phyloP scores from a whole-genome alignment of 768 basidiomycete genomes.

The Tremella yokohamensis region DNA sequence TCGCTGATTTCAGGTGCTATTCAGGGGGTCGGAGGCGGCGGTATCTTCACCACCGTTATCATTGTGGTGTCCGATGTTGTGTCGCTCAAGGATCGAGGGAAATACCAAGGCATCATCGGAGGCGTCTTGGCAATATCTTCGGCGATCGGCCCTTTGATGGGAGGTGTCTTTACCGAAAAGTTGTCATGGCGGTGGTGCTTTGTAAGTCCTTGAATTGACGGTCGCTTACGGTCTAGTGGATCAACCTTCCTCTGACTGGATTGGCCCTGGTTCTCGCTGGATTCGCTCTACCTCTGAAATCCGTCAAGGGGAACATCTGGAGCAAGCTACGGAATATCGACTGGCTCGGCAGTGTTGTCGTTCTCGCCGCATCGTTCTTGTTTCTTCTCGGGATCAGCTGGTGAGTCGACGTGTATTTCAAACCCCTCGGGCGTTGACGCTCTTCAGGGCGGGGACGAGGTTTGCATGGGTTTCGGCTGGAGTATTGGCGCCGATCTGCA shows the following conservation, averaged over 20 bases:
- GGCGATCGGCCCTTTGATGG: conserved; percentile 64
- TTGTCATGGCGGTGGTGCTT: conserved; percentile 18
- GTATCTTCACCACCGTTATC: conserved; percentile 65
- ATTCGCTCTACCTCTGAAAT: conserved; percentile 65
- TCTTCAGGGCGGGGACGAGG: conserved; percentile 59
- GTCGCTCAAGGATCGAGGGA: conserved; percentile 1
- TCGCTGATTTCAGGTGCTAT: conserved; percentile 56
- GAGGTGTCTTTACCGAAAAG: conserved; percentile 54
- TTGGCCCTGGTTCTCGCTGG: conserved; percentile 59
- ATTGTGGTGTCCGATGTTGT: conserved; percentile 55
- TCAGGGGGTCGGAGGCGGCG: conserved; percentile 69
- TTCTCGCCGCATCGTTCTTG: conserved; percentile 61
- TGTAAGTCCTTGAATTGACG: background rate
- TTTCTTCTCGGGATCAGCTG: conserved; percentile 70
- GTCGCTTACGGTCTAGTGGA: conserved; percentile 51
- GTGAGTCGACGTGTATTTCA: too few species aligned
- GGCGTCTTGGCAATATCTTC: conserved; percentile 62
- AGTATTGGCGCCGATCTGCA: conserved; percentile 61
- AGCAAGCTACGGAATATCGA: conserved; percentile 66
- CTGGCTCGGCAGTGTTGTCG: conserved; percentile 61
- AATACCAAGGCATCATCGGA: conserved; percentile 59
- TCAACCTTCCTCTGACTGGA: conserved; percentile 63
- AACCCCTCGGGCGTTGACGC: conserved; percentile 46
- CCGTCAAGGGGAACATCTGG: conserved; percentile 62
- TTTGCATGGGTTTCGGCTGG: conserved; percentile 69